These are phyloP conservation scores for Cryphonectria parasitica DNA, from an alignment of 2,329 filamentous ascomycete species.

Conservation along the genomic window DNA sequence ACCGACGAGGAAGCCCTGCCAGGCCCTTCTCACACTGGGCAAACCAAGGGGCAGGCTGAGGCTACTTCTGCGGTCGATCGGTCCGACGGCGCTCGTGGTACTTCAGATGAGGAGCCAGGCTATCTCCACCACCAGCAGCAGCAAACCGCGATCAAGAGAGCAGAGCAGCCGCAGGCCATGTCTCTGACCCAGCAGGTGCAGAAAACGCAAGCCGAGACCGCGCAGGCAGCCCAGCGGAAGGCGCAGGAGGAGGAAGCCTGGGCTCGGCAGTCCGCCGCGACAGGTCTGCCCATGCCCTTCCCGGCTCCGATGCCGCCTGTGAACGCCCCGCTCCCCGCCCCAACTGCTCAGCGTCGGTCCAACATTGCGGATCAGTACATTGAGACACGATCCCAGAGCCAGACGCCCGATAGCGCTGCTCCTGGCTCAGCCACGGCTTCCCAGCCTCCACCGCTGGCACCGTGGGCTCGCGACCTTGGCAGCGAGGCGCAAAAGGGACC, in stretches of 20 bases:
- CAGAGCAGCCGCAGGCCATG: constrained; percentile 50
- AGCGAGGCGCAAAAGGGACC: constrained; percentile 76
- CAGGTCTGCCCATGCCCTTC: constrained; percentile 76
- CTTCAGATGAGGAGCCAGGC: constrained; percentile 32
- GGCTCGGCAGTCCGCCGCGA: constrained; percentile 59
- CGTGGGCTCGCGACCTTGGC: constrained; percentile 90
- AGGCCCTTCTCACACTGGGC: constrained; percentile 30
- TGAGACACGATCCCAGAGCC: constrained; percentile 69
- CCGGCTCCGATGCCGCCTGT: constrained; percentile 73
- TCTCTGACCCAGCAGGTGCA: constrained; percentile 85
- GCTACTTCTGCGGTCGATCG: constrained; percentile 15
- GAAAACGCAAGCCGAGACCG: constrained; percentile 63
- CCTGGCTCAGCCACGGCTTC: constrained; percentile 43
- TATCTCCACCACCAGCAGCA: constrained; percentile 30
- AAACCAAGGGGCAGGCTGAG: constrained; percentile 30
- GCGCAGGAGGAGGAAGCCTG: constrained; percentile 47
- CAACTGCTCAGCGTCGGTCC: constrained; percentile 82
- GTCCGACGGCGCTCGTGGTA: constrained; percentile 26
- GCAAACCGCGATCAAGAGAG: constrained; percentile 13
- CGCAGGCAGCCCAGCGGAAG: constrained; percentile 55
- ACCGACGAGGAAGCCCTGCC: constrained; percentile 54
- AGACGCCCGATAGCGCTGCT: constrained; percentile 67
- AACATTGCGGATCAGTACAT: constrained; percentile 77
- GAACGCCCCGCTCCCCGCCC: constrained; percentile 82
- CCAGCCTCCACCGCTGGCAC: constrained; percentile 75